Base-by-base conservation (phyloP, 1,284 basidiomycete genomes). In the Grifola frondosa region DNA sequence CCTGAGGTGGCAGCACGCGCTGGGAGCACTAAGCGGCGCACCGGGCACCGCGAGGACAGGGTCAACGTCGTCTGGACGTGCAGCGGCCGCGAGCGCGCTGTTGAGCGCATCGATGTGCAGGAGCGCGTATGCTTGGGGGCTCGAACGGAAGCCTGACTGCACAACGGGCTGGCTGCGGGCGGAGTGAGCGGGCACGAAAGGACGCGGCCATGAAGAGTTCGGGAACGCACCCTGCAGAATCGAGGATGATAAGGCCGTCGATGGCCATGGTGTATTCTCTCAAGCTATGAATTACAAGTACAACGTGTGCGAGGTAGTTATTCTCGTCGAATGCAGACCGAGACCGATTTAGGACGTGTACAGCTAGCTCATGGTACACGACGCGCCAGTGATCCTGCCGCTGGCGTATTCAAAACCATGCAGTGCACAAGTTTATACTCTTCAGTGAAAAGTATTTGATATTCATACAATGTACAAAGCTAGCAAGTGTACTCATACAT, bases 191-290 rank as follows among this genome's bases (percentile, higher is more conserved):
- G 4, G 30, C 24, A n/a, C 30, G 22, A 17, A 4, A 23, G n/a
- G 17, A 48, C n/a, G 19, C 24, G 22, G 28, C 2, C 30, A 35
- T 37, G 11, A 33, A 23, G 40, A 17, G 30, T 19, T 24, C 46
- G 39, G 26, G n/a, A 33, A 69, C 84, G 58, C 56, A 90, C 84
- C 90, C 88, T 52, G 80, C 75, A 44, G 77, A 74, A 66, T 94
- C 91, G 42, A 96, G 73, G 49, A 96, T 85, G 60, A 97, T 94
- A 49, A 97, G 73, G 10, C 93, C 93, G 68, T 97, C 93, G 63
- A 97, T 85, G 45, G 78, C 80, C 77, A 93, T 89, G 29, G 17
- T 17, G 19, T n/a, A n/a, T n/a, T n/a, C n/a, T n/a, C n/a, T n/a
- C n/a, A n/a, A n/a, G n/a, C n/a, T n/a, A n/a, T n/a, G n/a, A n/a